phyloP scores from a whole-genome alignment of 495 filamentous ascomycete species.

The Tirmania nivea region DNA sequence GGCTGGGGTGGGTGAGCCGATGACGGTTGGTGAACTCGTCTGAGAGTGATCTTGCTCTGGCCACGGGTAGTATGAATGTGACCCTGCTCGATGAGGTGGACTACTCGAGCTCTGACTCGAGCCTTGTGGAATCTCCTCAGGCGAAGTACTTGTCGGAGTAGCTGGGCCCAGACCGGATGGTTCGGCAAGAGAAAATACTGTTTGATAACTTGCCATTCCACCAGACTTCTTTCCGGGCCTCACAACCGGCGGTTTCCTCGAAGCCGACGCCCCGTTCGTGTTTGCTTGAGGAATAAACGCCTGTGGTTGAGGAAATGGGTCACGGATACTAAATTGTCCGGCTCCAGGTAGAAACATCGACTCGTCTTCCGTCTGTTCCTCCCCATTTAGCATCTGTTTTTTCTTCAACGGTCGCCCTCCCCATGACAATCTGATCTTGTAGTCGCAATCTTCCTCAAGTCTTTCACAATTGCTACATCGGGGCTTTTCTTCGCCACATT shows the following conservation, averaged over 20 bases:
- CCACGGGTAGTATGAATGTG: background rate
- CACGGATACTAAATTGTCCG: constrained; percentile 25
- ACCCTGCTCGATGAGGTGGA: background rate
- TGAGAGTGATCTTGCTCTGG: background rate
- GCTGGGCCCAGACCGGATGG: background rate
- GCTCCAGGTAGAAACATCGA: constrained; percentile 24
- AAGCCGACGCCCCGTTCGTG: constrained; percentile 12
- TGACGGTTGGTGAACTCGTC: background rate
- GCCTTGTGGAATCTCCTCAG: background rate
- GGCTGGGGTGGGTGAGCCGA: constrained; percentile 4
- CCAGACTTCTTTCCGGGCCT: constrained; percentile 16
- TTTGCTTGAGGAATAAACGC: constrained; percentile 24
- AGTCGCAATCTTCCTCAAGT: constrained; percentile 61
- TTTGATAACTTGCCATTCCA: constrained; percentile 17
- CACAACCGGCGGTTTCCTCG: constrained; percentile 15
- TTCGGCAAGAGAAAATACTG: constrained; percentile 19
- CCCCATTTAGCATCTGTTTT: constrained; percentile 20
- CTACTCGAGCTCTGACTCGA: background rate
- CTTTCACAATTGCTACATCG: constrained; percentile 55
- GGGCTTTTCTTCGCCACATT: constrained; percentile 72
- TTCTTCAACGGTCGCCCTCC: constrained; percentile 41
- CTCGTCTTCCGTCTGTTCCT: constrained; percentile 21
- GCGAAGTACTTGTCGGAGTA: background rate
- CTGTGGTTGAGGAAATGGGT: constrained; percentile 23
- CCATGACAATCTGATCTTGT: constrained; percentile 71